phyloP scores from a whole-genome alignment of 1,284 basidiomycete genomes.

The Ganoderma sp. region DNA sequence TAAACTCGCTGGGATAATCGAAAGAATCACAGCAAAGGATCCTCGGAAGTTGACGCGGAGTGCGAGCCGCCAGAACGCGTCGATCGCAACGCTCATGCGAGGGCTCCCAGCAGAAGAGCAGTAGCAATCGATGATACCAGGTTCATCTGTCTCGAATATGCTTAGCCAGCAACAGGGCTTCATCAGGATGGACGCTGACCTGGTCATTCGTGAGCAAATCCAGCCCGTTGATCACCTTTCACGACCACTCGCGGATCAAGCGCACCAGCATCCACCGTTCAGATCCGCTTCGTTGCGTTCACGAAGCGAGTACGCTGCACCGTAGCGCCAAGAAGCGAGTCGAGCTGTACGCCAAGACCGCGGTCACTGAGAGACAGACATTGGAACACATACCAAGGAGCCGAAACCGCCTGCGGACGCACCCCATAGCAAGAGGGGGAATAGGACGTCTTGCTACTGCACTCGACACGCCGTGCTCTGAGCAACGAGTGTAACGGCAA shows the following conservation, averaged over 20 bases:
- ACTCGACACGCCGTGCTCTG: too few species aligned
- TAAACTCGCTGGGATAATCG: too few species aligned
- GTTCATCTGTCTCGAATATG: constrained; percentile 28
- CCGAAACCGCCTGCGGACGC: constrained; percentile 74
- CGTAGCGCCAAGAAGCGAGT: constrained; percentile 68
- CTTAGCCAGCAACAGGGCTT: neutral
- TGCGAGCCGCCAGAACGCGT: too few species aligned
- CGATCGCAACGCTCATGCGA: constrained; percentile 20
- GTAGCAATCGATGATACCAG: constrained; percentile 35
- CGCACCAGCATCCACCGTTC: constrained; percentile 60
- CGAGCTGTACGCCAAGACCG: constrained; percentile 19
- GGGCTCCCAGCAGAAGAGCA: constrained; percentile 29
- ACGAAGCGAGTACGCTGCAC: constrained; percentile 85
- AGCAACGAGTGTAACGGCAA: constrained; percentile 62
- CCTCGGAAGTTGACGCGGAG: too few species aligned
- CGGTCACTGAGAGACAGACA: neutral
- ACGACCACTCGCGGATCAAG: constrained; percentile 43
- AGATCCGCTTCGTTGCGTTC: constrained; percentile 62
- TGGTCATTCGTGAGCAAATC: constrained; percentile 83
- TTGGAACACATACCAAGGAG: constrained; percentile 62
- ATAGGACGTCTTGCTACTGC: too few species aligned
- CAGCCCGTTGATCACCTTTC: constrained; percentile 70
- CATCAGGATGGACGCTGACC: constrained; percentile 45
- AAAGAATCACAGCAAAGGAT: too few species aligned
- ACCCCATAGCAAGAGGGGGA: too few species aligned